These are phyloP conservation scores for Sporisorium scitamineum DNA, from an alignment of 1,284 basidiomycete species.

Conservation along the genomic window DNA sequence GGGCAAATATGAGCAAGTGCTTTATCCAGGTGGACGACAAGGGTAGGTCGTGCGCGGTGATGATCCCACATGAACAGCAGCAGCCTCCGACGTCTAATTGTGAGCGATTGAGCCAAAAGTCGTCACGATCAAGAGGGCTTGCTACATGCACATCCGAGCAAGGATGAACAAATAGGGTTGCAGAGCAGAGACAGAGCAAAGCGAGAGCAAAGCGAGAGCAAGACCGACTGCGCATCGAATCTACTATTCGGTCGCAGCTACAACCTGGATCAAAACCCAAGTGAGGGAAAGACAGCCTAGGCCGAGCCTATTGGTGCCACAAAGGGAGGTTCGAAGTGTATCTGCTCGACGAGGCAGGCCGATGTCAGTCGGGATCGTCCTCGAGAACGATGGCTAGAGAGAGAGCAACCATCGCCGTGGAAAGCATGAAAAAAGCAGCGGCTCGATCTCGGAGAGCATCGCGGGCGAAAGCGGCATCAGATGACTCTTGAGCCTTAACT, in stretches of 20 bases:
- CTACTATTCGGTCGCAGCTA: background rate
- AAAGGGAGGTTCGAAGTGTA: too few relatives aligned
- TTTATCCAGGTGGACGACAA: background rate
- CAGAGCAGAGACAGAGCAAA: too few relatives aligned
- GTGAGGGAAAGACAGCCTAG: too few relatives aligned
- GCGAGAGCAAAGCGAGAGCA: too few relatives aligned
- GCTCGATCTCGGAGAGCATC: constrained; percentile 30
- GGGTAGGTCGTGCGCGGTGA: background rate
- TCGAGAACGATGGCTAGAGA: background rate
- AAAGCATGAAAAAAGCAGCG: background rate
- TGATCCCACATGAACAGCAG: background rate
- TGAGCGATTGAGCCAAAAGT: background rate
- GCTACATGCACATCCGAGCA: background rate
- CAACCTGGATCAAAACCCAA: background rate
- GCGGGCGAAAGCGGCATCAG: constrained; percentile 1
- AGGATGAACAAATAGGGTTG: background rate
- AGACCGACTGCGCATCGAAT: background rate
- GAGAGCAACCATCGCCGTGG: background rate
- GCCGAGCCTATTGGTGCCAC: too few relatives aligned
- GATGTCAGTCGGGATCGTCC: background rate
- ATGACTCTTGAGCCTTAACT: constrained; percentile 18
- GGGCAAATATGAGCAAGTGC: background rate
- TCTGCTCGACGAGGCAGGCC: background rate
- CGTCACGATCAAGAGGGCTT: background rate
- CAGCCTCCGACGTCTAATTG: background rate